These are phyloP conservation scores for Annulohypoxylon truncatum DNA, from an alignment of 2,329 filamentous ascomycete genomes.

Conservation along the genomic window DNA sequence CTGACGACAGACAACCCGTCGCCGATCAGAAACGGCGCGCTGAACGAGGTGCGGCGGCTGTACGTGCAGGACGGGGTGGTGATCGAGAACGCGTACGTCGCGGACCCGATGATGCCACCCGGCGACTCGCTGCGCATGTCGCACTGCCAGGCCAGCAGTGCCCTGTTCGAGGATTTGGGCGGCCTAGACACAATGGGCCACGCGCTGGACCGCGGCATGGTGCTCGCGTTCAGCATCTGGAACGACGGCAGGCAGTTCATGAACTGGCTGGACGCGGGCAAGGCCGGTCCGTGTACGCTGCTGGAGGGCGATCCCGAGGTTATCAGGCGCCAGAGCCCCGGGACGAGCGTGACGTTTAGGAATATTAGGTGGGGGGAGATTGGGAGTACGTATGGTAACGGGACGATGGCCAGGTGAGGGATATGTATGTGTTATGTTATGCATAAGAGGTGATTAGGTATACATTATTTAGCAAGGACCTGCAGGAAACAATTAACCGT, in stretches of 20 bases:
- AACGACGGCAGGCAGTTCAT: constrained; percentile 64
- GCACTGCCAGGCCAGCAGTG: constrained; percentile 41
- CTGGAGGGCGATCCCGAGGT: constrained; percentile 63
- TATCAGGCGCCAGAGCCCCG: constrained; percentile 37
- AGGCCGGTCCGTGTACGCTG: constrained; percentile 64
- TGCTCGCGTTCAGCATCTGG: constrained; percentile 66
- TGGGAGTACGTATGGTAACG: constrained; percentile 37
- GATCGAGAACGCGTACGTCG: constrained; percentile 54
- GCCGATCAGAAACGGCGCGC: constrained; percentile 17
- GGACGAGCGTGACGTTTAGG: constrained; percentile 46
- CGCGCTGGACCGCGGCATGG: constrained; percentile 62
- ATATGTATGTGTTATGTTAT: neutral
- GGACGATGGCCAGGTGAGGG: neutral
- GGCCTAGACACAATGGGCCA: constrained; percentile 57
- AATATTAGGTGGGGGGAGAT: constrained; percentile 48
- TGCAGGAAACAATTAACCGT: no score
- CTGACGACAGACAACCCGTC: constrained; percentile 45
- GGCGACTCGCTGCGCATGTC: constrained; percentile 44
- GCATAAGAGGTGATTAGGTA: no score
- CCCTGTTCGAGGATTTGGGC: constrained; percentile 50
- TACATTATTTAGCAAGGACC: no score
- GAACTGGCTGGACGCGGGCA: constrained; percentile 66
- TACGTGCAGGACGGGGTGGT: constrained; percentile 62
- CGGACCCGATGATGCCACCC: constrained; percentile 40
- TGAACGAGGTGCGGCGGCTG: constrained; percentile 61